Percentiles rank a stretch among this genome's conserved stretches.
Conservation (phyloP, 1,139 yeast species). For the Yamadazyma membranifaciens region DNA sequence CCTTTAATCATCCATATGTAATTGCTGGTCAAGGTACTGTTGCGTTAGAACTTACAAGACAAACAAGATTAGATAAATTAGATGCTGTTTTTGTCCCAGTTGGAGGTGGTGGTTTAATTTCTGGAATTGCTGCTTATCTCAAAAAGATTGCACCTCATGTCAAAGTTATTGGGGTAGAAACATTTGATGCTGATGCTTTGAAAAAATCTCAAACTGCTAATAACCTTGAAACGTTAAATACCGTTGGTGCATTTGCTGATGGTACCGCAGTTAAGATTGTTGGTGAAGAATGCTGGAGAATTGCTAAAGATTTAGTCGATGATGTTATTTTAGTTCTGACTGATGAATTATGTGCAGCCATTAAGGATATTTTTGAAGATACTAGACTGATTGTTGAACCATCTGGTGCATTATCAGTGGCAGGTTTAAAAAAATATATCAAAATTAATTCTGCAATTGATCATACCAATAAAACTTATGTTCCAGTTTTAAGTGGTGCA, state of each 20-base stretch:
- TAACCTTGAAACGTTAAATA: conserved; percentile 53
- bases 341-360: conserved; percentile 97
- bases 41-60: conserved; percentile 89
- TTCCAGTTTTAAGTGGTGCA: conserved; percentile 86
- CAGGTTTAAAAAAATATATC: conserved; percentile 86
- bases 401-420: conserved; percentile 93
- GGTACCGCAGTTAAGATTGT: conserved; percentile 95
- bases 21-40: conserved; percentile 99
- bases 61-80: conserved; percentile 71
- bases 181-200: conserved; percentile 91
- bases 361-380: conserved; percentile 93
- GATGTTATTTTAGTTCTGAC: conserved; percentile 86
- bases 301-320: conserved; percentile 76
- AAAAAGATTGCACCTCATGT: conserved; percentile 98
- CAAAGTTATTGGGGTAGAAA: conserved; percentile 92
- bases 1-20: conserved; percentile 96
- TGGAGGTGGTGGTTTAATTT: conserved; percentile 96
- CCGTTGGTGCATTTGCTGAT: conserved; percentile 98
- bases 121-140: conserved; percentile 87
- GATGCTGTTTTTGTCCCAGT: conserved; percentile 89
- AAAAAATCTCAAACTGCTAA: conserved; percentile 64
- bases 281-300: conserved; percentile 89
- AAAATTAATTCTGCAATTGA: conserved; percentile 63
- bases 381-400: conserved; percentile 95
- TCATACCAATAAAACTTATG: conserved; percentile 71